Evolutionary conservation across 768 basidiomycete species (phyloP), one percentile per base, ranked within the genome.

Genomic region (Thelephora aurantiotincta): DNA sequence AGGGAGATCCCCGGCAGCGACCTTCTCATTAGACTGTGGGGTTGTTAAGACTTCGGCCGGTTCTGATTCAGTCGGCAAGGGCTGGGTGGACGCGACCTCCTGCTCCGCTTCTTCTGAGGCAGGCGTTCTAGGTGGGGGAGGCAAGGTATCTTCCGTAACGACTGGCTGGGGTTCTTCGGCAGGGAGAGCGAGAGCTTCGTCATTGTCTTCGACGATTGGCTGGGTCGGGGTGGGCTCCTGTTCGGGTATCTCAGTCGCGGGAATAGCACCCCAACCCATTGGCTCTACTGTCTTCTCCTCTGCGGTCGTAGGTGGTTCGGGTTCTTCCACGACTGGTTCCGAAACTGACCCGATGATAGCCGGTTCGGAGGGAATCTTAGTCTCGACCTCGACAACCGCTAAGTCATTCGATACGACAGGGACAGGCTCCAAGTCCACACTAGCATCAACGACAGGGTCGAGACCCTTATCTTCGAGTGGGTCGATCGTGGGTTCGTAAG

Each of bases 371-470:
- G 16, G 33, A 23, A 16, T 16, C 35, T 19, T 20, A 13, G 11
- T 18, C 46, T 20, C 30, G 11, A n/a, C 41, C 33, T 52, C 51
- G 38, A 35, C 44, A 9, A 37, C 34, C 16, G 22, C 44, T 1
- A 44, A 19, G 12, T 16, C 18, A 5, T 44, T 57, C n/a, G 52
- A 54, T 22, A 54, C 55, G 19, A 50, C 51, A 33, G 46, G 38
- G 35, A 43, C 52, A 2, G 52, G 44, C 33, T 55, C 58, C 20
- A 50, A 52, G 6, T 41, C 48, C 1, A 26, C 35, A 26, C 11
- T 37, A 19, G 44, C 49, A 6, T 53, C 51, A 33, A 45, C 51
- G 33, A 35, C 49, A 26, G 51, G 35, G 26, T 55, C 37, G 11
- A 48, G 30, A 3, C 42, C 35, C 13, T 35, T 13, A 33, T 47